These are phyloP conservation scores for Aegilops umbellulata DNA, from an alignment of 176 grass and related monocot genomes.

Conservation along the genomic window DNA sequence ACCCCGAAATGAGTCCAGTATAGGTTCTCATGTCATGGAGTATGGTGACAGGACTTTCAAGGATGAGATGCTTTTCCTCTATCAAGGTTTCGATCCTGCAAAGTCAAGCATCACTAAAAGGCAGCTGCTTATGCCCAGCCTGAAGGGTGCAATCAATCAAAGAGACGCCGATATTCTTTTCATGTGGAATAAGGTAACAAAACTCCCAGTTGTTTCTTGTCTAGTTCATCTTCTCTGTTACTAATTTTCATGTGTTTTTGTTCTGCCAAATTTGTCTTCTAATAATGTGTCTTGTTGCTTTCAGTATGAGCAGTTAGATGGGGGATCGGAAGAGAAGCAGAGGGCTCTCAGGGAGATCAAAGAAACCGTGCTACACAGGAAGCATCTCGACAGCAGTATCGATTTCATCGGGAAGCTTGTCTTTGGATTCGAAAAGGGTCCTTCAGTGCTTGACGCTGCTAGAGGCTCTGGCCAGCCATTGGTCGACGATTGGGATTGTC, in stretches of 20 bases:
- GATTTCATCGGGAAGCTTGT: conserved; percentile 69
- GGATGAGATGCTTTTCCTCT: conserved; percentile 73
- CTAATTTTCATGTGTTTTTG: neutral
- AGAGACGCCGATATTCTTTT: conserved; percentile 91
- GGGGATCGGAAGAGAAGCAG: conserved; percentile 47
- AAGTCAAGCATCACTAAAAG: conserved; percentile 54
- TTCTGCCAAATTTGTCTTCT: neutral
- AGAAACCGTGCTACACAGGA: conserved; percentile 60
- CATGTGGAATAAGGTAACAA: conserved; percentile 76
- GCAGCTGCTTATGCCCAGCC: neutral
- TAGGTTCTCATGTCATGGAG: conserved; percentile 91
- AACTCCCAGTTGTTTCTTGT: neutral
- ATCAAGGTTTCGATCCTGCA: conserved; percentile 85
- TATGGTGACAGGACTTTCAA: conserved; percentile 91
- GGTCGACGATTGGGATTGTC: conserved; percentile 85
- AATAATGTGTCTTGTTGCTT: conserved; percentile 1
- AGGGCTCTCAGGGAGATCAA: conserved; percentile 54
- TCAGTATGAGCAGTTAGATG: conserved; percentile 73
- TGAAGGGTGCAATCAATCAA: conserved; percentile 59
- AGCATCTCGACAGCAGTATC: conserved; percentile 73
- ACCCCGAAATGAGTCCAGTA: conserved; percentile 29
- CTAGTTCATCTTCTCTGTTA: neutral
- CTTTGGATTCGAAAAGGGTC: conserved; percentile 64
- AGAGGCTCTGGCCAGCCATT: conserved; percentile 57
- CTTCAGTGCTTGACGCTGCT: conserved; percentile 44